Conservation (phyloP, 805 yeast genomes). For the Kuraishia cidri region DNA sequence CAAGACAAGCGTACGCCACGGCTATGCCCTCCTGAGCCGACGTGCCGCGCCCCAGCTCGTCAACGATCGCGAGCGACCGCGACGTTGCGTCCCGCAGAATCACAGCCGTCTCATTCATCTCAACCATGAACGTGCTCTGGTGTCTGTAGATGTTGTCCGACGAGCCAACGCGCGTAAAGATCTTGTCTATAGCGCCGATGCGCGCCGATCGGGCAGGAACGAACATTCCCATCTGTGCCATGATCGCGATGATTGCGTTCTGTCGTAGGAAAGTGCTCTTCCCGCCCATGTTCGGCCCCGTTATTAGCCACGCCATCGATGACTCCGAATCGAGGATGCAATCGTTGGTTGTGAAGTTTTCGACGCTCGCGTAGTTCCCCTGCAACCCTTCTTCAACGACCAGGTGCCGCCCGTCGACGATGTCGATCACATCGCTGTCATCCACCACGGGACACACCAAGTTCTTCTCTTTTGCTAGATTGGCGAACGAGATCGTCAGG, state of each 20-base stretch:
- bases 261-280: slow-evolving; percentile 71
- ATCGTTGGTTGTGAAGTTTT: slow-evolving; percentile 38
- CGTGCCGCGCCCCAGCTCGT: slow-evolving; percentile 89
- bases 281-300: slow-evolving; percentile 91
- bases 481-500: slow-evolving; percentile 63
- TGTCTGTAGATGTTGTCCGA: slow-evolving; percentile 74
- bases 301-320: slow-evolving; percentile 45
- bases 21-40: slow-evolving; percentile 80
- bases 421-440: slow-evolving; percentile 33
- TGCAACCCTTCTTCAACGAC: slow-evolving; percentile 76
- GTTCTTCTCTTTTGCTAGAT: slow-evolving; percentile 56
- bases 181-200: slow-evolving; percentile 68
- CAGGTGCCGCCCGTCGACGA: slow-evolving; percentile 69
- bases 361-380: slow-evolving; percentile 25
- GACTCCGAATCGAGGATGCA: slow-evolving; percentile 19
- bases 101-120: slow-evolving; percentile 76
- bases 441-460: slow-evolving; percentile 60
- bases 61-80: slow-evolving; percentile 68
- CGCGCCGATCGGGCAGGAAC: slow-evolving; percentile 59
- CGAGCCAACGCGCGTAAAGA: slow-evolving; percentile 77
- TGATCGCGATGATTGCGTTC: slow-evolving; percentile 56
- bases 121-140: slow-evolving; percentile 88
- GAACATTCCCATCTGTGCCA: slow-evolving; percentile 69
- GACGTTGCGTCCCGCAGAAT: slow-evolving; percentile 60
- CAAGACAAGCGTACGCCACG: slow-evolving; percentile 70